Evolutionary conservation across 2,329 filamentous ascomycete species (phyloP), one percentile per base, ranked within the genome.

Genomic region (Fusarium hainanense): DNA sequence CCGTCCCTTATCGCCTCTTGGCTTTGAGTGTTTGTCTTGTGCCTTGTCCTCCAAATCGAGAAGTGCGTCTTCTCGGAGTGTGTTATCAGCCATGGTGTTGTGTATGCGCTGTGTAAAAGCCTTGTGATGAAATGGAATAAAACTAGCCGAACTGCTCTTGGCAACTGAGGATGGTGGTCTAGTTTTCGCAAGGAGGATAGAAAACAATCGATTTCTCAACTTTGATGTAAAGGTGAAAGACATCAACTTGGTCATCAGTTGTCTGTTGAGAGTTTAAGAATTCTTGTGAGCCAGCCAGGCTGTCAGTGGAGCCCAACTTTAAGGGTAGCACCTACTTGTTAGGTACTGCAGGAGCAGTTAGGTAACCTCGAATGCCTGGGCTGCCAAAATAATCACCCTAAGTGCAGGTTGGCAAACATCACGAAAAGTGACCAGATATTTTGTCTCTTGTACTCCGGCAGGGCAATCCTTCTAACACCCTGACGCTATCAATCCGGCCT

Each of bases 1-100:
- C 13, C 78, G 68, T 8, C 78, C 59, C 21, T 44, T 69, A 9
- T 52, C 50, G 3, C 54, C 64, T 20, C 52, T 77, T 40, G 62
- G 71, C 61, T 63, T 75, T 51, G 66, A 34, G 7, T 52, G 23
- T 34, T 56, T 69, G 13, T 68, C 69, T 37, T 78, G 72, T n/a
- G 69, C 34, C 40, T 59, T 71, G 18, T 76, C 75, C 48, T 78
- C 75, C 16, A 77, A 28, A 4, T 64, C 66, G 18, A 72, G 49
- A 32, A 69, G 65, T n/a, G 56, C 63, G 13, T 58, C 44, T 12
- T 67, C 65, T 46, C 68, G 50, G 43, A 51, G 27, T 14, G 32
- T 34, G n/a, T 21, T 51, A 11, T 55, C 69, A 14, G 71, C 63
- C 73, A 75, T 75, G 43, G 6, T 68, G 58, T 14, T n/a, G 42